These are phyloP conservation scores for Lithohypha guttulata DNA, from an alignment of 2,329 filamentous ascomycete genomes.

Conservation along the genomic window DNA sequence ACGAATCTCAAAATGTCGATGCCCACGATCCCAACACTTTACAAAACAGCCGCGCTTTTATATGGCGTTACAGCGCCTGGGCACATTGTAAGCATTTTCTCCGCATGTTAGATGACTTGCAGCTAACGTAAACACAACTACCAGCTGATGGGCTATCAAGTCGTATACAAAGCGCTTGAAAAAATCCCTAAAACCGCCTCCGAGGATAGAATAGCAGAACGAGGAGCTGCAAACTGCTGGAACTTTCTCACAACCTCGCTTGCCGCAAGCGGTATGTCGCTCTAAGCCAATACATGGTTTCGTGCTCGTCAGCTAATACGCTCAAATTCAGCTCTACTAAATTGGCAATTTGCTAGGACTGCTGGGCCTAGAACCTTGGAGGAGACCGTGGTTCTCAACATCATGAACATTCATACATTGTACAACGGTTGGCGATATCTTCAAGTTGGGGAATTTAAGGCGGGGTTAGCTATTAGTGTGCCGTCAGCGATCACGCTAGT, in stretches of 20 bases:
- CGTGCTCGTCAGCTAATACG: neutral
- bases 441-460: neutral
- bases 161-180: neutral
- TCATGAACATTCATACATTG: conserved; percentile 1
- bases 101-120: too few species aligned
- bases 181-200: neutral
- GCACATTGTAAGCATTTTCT: conserved; percentile 7
- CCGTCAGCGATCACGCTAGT: neutral
- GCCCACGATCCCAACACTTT: neutral
- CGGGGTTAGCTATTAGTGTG: neutral
- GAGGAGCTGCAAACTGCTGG: conserved; percentile 1
- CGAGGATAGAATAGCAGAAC: neutral
- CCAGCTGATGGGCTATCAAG: conserved; percentile 1
- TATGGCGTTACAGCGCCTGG: conserved; percentile 7
- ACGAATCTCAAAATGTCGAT: neutral
- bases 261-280: neutral
- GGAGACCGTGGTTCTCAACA: neutral
- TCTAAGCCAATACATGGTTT: neutral
- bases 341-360: conserved; percentile 1
- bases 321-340: neutral
- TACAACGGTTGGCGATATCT: neutral
- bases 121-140: too few species aligned
- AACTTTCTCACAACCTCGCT: conserved; percentile 2
- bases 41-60: conserved; percentile 7
- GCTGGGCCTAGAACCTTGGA: neutral